Conservation (phyloP, 2,329 filamentous ascomycete genomes). For the Pseudodiploospora longispora region DNA sequence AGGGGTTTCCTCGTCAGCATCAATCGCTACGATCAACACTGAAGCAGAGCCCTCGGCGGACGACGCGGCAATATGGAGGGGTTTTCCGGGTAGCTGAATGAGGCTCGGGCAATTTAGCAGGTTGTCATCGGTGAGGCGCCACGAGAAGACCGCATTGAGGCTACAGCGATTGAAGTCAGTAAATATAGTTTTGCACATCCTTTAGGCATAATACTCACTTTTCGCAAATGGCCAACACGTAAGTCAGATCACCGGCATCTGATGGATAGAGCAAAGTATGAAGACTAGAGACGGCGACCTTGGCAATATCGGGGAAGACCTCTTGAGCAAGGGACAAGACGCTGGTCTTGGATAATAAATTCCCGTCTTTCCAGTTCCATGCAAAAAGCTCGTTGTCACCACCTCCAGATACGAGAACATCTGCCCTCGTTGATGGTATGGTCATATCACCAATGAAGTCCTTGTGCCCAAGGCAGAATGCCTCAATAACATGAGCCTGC, state of each 20-base stretch:
- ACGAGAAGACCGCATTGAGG: slow-evolving; percentile 57
- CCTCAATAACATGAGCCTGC: slow-evolving; percentile 82
- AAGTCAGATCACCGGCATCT: slow-evolving; percentile 18
- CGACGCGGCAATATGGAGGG: slow-evolving; percentile 44
- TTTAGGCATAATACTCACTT: slow-evolving; percentile 34
- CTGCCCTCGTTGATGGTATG: slow-evolving; percentile 45
- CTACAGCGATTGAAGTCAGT: slow-evolving; percentile 25
- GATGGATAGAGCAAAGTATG: slow-evolving; percentile 25
- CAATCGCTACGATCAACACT: slow-evolving; percentile 32
- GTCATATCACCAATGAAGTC: slow-evolving; percentile 76
- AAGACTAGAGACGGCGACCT: slow-evolving; percentile 41
- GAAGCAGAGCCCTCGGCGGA: slow-evolving; percentile 14
- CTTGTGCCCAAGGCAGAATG: slow-evolving; percentile 80
- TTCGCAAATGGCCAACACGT: slow-evolving; percentile 47
- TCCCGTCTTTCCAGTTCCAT: slow-evolving; percentile 68
- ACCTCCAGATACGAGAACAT: slow-evolving; percentile 75
- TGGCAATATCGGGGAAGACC: slow-evolving; percentile 26
- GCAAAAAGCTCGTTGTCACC: slow-evolving; percentile 72
- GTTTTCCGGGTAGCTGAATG: slow-evolving; percentile 55
- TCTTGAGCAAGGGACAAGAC: slow-evolving; percentile 37
- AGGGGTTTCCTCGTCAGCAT: slow-evolving; percentile 22
- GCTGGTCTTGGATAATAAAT: slow-evolving; percentile 45
- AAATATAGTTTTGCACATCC: neutral
- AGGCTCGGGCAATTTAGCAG: slow-evolving; percentile 37
- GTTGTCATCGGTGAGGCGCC: slow-evolving; percentile 42